Evolutionary conservation across 1,139 yeast genomes (phyloP).

Genomic region (Candida sp.): DNA sequence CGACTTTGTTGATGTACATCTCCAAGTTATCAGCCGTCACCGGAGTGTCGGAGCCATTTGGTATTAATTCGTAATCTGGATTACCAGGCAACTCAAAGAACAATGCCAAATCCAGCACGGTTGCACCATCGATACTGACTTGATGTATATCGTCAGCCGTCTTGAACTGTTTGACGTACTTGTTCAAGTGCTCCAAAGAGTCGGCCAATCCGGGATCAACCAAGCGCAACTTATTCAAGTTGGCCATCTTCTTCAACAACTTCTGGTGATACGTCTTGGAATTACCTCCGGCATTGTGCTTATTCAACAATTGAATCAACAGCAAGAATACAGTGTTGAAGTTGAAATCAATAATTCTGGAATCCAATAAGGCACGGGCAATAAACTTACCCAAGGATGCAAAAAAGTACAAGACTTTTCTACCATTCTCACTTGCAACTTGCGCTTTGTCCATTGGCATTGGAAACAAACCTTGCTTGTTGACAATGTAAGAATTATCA

Average conservation of each 20-base stretch:
- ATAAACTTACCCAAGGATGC: slow-evolving; percentile 78
- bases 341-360: slow-evolving; percentile 82
- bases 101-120: slow-evolving; percentile 61
- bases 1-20: slow-evolving; percentile 57
- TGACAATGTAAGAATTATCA: slow-evolving; percentile 42
- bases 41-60: slow-evolving; percentile 53
- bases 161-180: slow-evolving; percentile 38
- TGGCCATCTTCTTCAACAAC: slow-evolving; percentile 30
- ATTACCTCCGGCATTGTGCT: slow-evolving; percentile 9
- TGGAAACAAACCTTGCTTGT: slow-evolving; percentile 72
- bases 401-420: slow-evolving; percentile 57
- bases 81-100: slow-evolving; percentile 73
- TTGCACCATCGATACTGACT: slow-evolving; percentile 42
- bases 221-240: slow-evolving; percentile 45
- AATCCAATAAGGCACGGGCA: slow-evolving; percentile 87
- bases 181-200: slow-evolving; percentile 58
- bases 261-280: slow-evolving; percentile 14
- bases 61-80: slow-evolving; percentile 59
- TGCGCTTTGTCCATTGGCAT: slow-evolving; percentile 52
- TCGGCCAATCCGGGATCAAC: slow-evolving; percentile 68
- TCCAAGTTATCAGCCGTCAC: slow-evolving; percentile 62
- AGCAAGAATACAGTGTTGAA: slow-evolving; percentile 76
- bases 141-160: slow-evolving; percentile 15
- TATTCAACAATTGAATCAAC: slow-evolving; percentile 37
- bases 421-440: slow-evolving; percentile 37